A percentile compares a stretch with the other conserved stretches of the same genome.
Evolutionary conservation across 257 asterid species (phyloP).

Genomic region (Petunia secreta): DNA sequence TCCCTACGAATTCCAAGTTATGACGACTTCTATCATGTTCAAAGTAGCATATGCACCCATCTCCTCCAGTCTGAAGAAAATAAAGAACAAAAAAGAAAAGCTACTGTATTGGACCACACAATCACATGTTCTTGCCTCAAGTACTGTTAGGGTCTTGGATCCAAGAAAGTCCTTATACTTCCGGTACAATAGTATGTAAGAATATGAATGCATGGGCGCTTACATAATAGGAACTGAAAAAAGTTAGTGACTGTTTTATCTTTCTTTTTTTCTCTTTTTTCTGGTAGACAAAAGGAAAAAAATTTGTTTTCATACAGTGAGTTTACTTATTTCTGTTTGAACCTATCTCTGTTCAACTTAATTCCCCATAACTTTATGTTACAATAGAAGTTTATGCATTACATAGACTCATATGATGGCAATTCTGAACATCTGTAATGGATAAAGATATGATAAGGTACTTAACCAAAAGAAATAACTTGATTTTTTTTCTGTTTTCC

Average conservation of each 20-base stretch:
- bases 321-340: background rate
- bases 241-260: background rate
- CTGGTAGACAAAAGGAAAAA: constrained; percentile 1
- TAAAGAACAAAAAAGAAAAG: constrained; percentile 13
- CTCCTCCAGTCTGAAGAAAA: constrained; percentile 82
- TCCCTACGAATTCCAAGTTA: constrained; percentile 77
- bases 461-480: background rate
- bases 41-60: constrained; percentile 96
- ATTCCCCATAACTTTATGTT: background rate
- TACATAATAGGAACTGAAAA: constrained; percentile 5
- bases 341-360: background rate
- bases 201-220: background rate
- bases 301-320: background rate
- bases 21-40: constrained; percentile 55
- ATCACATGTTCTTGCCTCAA: constrained; percentile 3
- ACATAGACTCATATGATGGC: background rate
- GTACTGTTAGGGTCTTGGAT: constrained; percentile 14
- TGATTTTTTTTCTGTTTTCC: background rate
- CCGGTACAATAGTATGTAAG: background rate
- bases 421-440: constrained; percentile 1
- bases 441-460: background rate
- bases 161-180: constrained; percentile 7
- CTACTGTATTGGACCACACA: constrained; percentile 14
- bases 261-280: background rate
- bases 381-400: background rate